Base-by-base conservation (phyloP, 495 filamentous ascomycete species). In the Cercophora samala region DNA sequence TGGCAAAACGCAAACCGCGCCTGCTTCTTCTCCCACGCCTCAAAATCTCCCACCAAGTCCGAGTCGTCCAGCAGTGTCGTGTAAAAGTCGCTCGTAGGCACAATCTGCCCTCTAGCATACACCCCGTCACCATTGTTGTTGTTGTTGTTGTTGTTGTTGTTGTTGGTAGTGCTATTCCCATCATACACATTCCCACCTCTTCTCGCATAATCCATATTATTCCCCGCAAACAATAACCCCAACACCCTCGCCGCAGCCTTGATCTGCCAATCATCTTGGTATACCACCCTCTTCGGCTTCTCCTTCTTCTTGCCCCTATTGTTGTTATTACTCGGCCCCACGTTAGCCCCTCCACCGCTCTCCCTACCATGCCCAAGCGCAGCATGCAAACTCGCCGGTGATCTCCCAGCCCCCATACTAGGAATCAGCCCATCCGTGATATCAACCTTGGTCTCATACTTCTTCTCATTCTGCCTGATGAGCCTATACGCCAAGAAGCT, bases 211-310 rank as follows among this genome's bases (percentile, higher is more conserved):
- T 74, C 75, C 77, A 81, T 67, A 78, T 88, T 91, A 75, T 97
- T 97, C 22, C 92, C 94, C 1, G 89, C 85, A 72, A 96, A 96
- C 11, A 97, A 76, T 26, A 97, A 72, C 4, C 90, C 87, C 86
- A 97, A 91, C 1, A 96, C 86, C 68, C 88, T 88, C 5, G 92
- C 89, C 15, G 90, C 91, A 22, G 90, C 90, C 71, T 88, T 90
- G 53, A 97, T 87, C 76, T 97, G 93, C 93, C 93, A 97, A 72
- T 97, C 94, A 62, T 94, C 92, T 24, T 85, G 83, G 70, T 97
- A 97, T 0, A 87, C 74, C 0, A 89, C 82, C 17, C 82, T 83
- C 54, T 86, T 82, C 18, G 82, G 81, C 15, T 81, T 75, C 77
- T 88, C 75, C 72, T 82, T 62, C 75, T 80, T 66, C 77, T 82